Conservation (phyloP, 306 rosid genomes). For the Leucaena leucocephala region DNA sequence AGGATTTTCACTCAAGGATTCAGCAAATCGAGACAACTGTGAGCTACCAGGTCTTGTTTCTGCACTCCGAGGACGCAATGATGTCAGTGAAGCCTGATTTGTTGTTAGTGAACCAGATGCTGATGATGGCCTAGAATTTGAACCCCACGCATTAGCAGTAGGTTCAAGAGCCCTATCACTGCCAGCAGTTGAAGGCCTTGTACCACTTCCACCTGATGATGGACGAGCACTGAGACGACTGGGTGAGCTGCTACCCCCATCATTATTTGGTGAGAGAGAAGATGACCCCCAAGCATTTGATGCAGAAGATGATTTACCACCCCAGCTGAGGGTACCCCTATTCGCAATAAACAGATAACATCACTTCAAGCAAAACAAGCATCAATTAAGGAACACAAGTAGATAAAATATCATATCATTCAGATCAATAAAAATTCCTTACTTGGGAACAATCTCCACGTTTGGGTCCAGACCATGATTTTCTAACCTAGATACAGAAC, state of each 20-base stretch:
- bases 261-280: conserved; percentile 79
- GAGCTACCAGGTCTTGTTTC: conserved; percentile 98
- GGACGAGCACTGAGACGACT: conserved; percentile 79
- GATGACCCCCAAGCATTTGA: conserved; percentile 90
- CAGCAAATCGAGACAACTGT: conserved; percentile 95
- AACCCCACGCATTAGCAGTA: conserved; percentile 66
- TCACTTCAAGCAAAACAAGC: conserved; percentile 31
- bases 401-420: conserved; percentile 20
- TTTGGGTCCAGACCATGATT: conserved; percentile 87
- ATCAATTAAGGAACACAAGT: conserved; percentile 22
- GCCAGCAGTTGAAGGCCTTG: conserved; percentile 91
- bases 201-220: conserved; percentile 93
- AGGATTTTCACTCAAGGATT: conserved; percentile 64
- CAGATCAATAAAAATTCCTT: conserved; percentile 42
- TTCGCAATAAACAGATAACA: conserved; percentile 34
- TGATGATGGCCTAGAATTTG: conserved; percentile 93
- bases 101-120: conserved; percentile 75
- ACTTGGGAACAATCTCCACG: conserved; percentile 99
- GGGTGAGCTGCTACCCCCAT: conserved; percentile 79
- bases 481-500: conserved; percentile 78
- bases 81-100: conserved; percentile 64
- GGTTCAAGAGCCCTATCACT: conserved; percentile 82
- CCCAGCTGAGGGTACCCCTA: conserved; percentile 98
- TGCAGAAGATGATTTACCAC: conserved; percentile 77
- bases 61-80: conserved; percentile 95